A percentile compares a stretch with the other conserved stretches of the same genome.
These are phyloP conservation scores for Rhodotorula sp. DNA, from an alignment of 1,284 basidiomycete genomes.

Conservation along the genomic window DNA sequence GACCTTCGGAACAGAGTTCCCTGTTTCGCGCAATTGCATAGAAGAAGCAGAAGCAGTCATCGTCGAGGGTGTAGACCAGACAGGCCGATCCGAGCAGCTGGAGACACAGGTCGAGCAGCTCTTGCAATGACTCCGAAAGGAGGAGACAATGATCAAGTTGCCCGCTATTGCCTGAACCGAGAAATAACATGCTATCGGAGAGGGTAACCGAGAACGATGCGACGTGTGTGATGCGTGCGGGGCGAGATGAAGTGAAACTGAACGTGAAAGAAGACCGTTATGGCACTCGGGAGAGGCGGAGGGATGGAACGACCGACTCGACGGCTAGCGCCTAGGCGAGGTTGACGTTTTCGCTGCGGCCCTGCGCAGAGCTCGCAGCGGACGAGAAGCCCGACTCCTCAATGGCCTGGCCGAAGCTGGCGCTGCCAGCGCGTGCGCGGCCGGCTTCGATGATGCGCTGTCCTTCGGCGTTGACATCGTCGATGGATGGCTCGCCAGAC, in stretches of 20 bases:
- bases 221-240: too few species aligned
- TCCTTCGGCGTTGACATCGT: constrained; percentile 32
- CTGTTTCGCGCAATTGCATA: not conserved
- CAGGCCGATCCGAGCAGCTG: not conserved
- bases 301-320: not conserved
- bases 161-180: too few species aligned
- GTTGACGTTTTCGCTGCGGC: too few species aligned
- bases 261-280: not conserved
- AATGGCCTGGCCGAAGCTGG: constrained; percentile 21
- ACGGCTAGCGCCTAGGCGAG: too few species aligned
- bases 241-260: not conserved
- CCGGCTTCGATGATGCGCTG: constrained; percentile 6
- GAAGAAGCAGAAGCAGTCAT: not conserved
- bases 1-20: constrained; percentile 1
- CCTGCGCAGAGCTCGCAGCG: too few species aligned
- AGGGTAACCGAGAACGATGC: not conserved
- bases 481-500: constrained; percentile 6
- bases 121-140: not conserved
- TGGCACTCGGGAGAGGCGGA: not conserved
- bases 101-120: not conserved
- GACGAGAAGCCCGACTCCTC: not conserved
- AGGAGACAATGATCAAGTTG: not conserved
- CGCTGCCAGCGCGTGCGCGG: constrained; percentile 10
- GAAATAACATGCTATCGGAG: not conserved
- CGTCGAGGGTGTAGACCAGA: not conserved